Evolutionary conservation across 306 rosid genomes (phyloP).

Genomic region (Vigna unguiculata): DNA sequence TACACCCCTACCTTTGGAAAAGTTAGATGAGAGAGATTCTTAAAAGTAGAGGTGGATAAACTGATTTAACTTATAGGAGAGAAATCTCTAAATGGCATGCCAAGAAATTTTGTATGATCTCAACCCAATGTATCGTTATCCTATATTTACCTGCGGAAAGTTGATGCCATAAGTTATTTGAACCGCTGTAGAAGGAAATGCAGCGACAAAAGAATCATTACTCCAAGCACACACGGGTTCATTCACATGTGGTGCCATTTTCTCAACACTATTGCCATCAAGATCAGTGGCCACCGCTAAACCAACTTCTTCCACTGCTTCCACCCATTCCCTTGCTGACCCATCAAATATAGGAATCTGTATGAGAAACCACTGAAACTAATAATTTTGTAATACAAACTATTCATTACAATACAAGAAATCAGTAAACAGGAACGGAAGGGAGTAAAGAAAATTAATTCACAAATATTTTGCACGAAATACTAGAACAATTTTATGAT

Average conservation of each 20-base stretch:
- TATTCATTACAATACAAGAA: slow-evolving; percentile 2
- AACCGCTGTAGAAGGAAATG: slow-evolving; percentile 70
- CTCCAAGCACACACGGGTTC: slow-evolving; percentile 73
- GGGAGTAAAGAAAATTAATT: neutral
- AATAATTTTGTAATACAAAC: slow-evolving; percentile 40
- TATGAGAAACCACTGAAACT: slow-evolving; percentile 28
- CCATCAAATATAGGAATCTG: slow-evolving; percentile 97
- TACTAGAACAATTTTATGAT: slow-evolving; percentile 9
- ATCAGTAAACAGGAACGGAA: neutral
- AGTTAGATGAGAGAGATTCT: neutral
- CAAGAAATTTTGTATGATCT: neutral
- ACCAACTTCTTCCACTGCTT: slow-evolving; percentile 73
- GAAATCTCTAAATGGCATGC: slow-evolving; percentile 31
- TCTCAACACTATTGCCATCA: slow-evolving; percentile 63
- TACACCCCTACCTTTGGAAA: neutral
- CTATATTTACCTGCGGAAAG: slow-evolving; percentile 74
- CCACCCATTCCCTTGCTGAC: slow-evolving; percentile 86
- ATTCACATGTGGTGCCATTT: slow-evolving; percentile 70
- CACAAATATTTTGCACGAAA: slow-evolving; percentile 30
- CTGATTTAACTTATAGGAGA: neutral
- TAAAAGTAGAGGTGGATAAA: neutral
- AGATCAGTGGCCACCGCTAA: slow-evolving; percentile 63
- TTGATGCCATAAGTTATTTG: slow-evolving; percentile 75
- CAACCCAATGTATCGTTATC: slow-evolving; percentile 23
- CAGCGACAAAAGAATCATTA: slow-evolving; percentile 77